Conservation (phyloP, 2,329 filamentous ascomycete species). For the Ophiostoma quercus region DNA sequence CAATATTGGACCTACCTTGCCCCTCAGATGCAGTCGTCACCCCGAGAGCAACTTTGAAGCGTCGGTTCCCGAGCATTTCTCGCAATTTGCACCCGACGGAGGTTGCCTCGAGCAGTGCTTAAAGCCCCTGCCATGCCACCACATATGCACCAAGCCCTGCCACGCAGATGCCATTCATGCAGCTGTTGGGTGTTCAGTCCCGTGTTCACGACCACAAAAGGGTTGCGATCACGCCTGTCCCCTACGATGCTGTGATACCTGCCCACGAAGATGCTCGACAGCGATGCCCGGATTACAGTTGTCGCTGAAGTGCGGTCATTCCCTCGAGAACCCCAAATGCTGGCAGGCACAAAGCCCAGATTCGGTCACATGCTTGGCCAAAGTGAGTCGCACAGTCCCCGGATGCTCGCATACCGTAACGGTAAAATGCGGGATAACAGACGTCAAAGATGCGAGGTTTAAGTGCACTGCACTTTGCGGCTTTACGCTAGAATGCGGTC, state of each 20-base stretch:
- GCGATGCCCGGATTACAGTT: slow-evolving; percentile 33
- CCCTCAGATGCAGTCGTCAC: slow-evolving; percentile 58
- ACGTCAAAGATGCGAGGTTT: slow-evolving; percentile 38
- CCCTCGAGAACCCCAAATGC: slow-evolving; percentile 33
- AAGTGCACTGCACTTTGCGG: slow-evolving; percentile 47
- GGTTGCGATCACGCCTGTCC: slow-evolving; percentile 45
- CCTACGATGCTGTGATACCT: slow-evolving; percentile 41
- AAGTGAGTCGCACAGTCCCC: slow-evolving; percentile 45
- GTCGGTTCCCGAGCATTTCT: slow-evolving; percentile 53
- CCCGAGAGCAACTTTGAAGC: slow-evolving; percentile 46
- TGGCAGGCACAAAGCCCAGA: slow-evolving; percentile 42
- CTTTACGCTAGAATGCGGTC: slow-evolving; percentile 49
- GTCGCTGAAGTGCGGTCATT: slow-evolving; percentile 44
- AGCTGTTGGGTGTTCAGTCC: slow-evolving; percentile 42
- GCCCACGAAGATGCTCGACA: slow-evolving; percentile 37
- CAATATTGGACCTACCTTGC: slow-evolving; percentile 47
- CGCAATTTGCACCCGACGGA: slow-evolving; percentile 53
- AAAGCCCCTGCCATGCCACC: slow-evolving; percentile 45
- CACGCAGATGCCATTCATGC: slow-evolving; percentile 46
- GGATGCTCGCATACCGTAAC: slow-evolving; percentile 51
- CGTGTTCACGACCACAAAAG: slow-evolving; percentile 39
- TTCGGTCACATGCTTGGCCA: slow-evolving; percentile 44
- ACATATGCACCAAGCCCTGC: slow-evolving; percentile 43
- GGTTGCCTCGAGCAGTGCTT: slow-evolving; percentile 53
- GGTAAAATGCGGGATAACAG: slow-evolving; percentile 43